A percentile compares a stretch with the other conserved stretches of the same genome.
These are phyloP conservation scores for Claviceps lovelessii DNA, from an alignment of 2,329 filamentous ascomycete genomes.

Conservation along the genomic window DNA sequence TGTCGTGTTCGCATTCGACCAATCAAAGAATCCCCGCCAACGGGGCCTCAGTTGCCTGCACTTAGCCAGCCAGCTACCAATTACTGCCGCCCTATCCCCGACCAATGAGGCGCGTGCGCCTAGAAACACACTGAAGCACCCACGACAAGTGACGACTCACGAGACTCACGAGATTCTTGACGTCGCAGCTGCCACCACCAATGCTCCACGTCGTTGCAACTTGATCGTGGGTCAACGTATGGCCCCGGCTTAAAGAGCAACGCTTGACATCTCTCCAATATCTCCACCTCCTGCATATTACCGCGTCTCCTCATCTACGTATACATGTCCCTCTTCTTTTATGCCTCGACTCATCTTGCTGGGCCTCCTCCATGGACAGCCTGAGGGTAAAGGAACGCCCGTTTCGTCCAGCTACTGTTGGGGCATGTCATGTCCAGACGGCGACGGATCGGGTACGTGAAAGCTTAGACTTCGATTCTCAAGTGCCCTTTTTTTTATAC, in stretches of 20 bases:
- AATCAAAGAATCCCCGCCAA: too few relatives aligned
- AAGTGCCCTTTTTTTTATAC: too few relatives aligned
- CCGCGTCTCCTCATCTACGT: background rate
- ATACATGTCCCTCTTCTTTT: conserved; percentile 2
- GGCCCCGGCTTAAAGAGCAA: background rate
- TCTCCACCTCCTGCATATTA: background rate
- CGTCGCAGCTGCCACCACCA: background rate
- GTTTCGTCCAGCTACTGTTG: conserved; percentile 18
- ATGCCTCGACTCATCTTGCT: background rate
- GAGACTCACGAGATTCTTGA: background rate
- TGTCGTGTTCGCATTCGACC: too few relatives aligned
- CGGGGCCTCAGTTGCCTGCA: too few relatives aligned
- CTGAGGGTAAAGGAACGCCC: background rate
- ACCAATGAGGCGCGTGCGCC: background rate
- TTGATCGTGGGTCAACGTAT: background rate
- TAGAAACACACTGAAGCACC: background rate
- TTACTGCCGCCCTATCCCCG: background rate
- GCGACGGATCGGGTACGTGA: conserved; percentile 22
- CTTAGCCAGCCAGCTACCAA: background rate
- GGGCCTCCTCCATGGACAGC: conserved; percentile 8
- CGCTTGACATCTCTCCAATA: background rate
- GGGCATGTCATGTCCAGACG: conserved; percentile 24
- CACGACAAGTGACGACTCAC: background rate
- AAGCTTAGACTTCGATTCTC: too few relatives aligned
- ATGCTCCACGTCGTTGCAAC: too few relatives aligned